These are phyloP conservation scores for Boechera divaricarpa DNA, from an alignment of 345 rosid genomes.

Conservation along the genomic window DNA sequence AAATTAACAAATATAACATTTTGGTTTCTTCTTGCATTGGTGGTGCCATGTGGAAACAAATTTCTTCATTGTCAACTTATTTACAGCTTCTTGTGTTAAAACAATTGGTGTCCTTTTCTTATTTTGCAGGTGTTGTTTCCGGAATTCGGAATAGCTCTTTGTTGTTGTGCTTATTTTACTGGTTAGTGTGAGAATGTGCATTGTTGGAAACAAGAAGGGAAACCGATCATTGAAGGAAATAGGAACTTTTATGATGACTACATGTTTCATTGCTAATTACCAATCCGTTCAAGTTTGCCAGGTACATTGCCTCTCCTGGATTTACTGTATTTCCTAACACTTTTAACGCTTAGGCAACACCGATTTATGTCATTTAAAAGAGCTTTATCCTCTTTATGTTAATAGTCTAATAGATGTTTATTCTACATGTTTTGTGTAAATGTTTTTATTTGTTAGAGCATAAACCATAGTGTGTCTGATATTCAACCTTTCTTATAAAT, in stretches of 20 bases:
- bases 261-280: constrained; percentile 68
- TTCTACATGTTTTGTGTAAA: constrained; percentile 5
- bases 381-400: neutral
- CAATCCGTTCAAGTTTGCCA: constrained; percentile 91
- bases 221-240: constrained; percentile 75
- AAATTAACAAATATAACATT: neutral
- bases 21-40: constrained; percentile 3
- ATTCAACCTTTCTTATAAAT: neutral
- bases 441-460: neutral
- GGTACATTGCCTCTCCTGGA: constrained; percentile 48
- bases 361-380: neutral
- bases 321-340: neutral
- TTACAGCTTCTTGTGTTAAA: constrained; percentile 18
- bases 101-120: neutral
- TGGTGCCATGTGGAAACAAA: neutral
- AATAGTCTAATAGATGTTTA: neutral
- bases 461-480: neutral
- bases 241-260: constrained; percentile 80
- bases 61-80: neutral
- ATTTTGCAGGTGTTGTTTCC: constrained; percentile 49
- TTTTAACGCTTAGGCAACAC: neutral
- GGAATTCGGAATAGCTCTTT: constrained; percentile 33
- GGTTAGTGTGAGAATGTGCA: constrained; percentile 79
- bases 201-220: constrained; percentile 72
- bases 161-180: constrained; percentile 33